These are phyloP conservation scores for Solanum peruvianum DNA, from an alignment of 257 asterid species.

Conservation along the genomic window DNA sequence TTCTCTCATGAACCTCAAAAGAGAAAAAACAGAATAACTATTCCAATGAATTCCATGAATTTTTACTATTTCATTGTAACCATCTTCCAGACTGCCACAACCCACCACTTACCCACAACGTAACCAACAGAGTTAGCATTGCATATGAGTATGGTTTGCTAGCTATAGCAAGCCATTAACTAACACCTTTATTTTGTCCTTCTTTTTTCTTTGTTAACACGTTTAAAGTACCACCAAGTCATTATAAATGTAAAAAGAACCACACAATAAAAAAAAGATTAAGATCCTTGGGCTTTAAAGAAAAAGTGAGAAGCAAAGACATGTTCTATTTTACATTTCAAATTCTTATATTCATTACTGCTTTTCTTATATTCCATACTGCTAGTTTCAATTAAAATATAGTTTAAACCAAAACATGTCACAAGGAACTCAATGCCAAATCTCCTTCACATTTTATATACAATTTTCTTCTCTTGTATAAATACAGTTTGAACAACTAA, in stretches of 20 bases:
- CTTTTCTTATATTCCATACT: not conserved
- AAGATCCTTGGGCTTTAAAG: not conserved
- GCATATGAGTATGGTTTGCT: not conserved
- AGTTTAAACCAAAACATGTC: not conserved
- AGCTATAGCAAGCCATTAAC: not conserved
- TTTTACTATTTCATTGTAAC: not conserved
- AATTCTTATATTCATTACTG: not conserved
- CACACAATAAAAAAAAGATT: not conserved
- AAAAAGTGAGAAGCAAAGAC: not conserved
- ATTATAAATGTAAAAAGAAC: not conserved
- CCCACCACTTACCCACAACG: not conserved
- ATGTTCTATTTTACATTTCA: not conserved
- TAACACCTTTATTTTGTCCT: not conserved
- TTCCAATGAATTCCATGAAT: not conserved
- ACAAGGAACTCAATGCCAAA: not conserved
- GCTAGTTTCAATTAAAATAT: not conserved
- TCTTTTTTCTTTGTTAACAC: not conserved
- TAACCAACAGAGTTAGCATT: not conserved
- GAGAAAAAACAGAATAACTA: not conserved
- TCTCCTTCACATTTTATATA: not conserved
- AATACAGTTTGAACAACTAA: not conserved
- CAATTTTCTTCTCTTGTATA: not conserved
- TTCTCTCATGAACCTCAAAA: not conserved
- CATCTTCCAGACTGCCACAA: not conserved
- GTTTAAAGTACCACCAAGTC: not conserved